Conservation (phyloP, 1,284 basidiomycete genomes). For the Microbotryomycetes sp. region DNA sequence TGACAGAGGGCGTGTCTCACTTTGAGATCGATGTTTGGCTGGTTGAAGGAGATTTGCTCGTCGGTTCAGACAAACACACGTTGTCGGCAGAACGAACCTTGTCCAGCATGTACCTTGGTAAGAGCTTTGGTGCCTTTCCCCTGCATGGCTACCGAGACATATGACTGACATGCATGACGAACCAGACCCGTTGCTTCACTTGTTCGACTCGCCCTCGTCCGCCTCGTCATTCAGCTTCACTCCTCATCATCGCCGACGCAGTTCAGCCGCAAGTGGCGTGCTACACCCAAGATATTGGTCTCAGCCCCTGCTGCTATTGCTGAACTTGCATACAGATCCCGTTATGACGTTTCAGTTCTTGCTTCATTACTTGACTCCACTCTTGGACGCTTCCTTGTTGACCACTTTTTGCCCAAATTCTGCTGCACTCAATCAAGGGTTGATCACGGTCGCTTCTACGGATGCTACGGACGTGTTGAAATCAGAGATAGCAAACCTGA, state of each 20-base stretch:
- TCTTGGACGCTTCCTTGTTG: conserved; percentile 18
- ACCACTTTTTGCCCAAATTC: conserved; percentile 22
- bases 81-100: conserved; percentile 10
- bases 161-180: background rate
- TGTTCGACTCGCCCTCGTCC: conserved; percentile 4
- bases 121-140: background rate
- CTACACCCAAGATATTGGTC: background rate
- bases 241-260: conserved; percentile 12
- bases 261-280: background rate
- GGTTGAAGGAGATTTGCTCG: conserved; percentile 19
- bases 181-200: conserved; percentile 21
- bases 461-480: background rate
- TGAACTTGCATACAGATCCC: conserved; percentile 17
- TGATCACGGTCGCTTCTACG: conserved; percentile 18
- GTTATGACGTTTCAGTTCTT: conserved; percentile 17
- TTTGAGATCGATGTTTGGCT: conserved; percentile 17
- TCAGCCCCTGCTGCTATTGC: conserved; percentile 17
- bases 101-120: conserved; percentile 15
- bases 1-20: conserved; percentile 14
- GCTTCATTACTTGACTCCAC: conserved; percentile 11
- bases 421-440: background rate
- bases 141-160: background rate
- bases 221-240: background rate
- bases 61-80: background rate
- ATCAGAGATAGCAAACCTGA: background rate